Evolutionary conservation across 2,329 filamentous ascomycete species (phyloP), one percentile per base, ranked within the genome.

Genomic region (Dichotomopilus funicola): DNA sequence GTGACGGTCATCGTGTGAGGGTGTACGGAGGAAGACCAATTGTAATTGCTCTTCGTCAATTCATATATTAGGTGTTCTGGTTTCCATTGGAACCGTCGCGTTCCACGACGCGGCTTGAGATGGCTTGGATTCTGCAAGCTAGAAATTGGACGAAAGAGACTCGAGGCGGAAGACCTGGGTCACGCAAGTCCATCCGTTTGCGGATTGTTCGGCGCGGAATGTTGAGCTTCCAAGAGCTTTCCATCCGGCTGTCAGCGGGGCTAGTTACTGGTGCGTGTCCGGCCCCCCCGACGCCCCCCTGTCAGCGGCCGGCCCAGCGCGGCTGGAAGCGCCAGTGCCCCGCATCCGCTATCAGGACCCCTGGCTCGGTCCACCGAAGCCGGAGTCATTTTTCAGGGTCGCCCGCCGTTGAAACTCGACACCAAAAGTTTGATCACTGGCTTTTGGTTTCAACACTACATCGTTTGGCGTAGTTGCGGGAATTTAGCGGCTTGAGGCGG

Each of bases 1-100:
- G 67, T 41, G 38, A 51, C 37, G 1, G 47, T 56, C 70, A 74
- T 73, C 51, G 57, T 59, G 27, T 8, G 19, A 11, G 36, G 12
- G 27, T 36, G 12, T 8, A 10, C 8, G 5, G n/a, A 38, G 13
- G 45, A 33, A 49, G 19, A 34, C 33, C 45, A 27, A 19, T 45
- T 33, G 43, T 35, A 10, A 36, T 10, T 45, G 31, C 19, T 41
- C 36, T 13, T 49, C 12, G 33, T 42, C 3, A 41, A 38, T 38
- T 37, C 4, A 34, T 47, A 40, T 27, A 11, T 2, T 35, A 36
- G 19, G 19, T 27, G 19, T 27, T 27, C 19, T 27, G 19, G 19
- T 27, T 27, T 27, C 19, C 19, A 27, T 27, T 27, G 19, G 19
- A 27, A 27, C 19, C 19, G 19, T 27, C 19, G 19, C 19, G 19